Conservation (phyloP, 805 yeast species). For the Candida silvatica region DNA sequence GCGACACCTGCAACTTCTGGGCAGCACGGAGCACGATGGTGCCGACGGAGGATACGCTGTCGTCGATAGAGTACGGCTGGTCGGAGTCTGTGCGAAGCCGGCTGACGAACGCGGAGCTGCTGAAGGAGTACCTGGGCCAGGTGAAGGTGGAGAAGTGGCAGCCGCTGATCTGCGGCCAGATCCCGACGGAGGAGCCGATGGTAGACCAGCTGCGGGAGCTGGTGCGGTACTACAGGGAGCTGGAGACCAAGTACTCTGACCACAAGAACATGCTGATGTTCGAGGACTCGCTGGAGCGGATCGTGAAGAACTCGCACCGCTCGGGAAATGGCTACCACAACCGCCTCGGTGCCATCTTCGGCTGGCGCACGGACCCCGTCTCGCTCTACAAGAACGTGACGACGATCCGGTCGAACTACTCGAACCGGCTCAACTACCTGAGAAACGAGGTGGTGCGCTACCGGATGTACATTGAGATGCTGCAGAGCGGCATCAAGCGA, state of each 20-base stretch:
- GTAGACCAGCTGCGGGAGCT: constrained; percentile 32
- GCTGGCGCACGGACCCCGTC: too few relatives aligned
- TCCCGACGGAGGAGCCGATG: constrained; percentile 22
- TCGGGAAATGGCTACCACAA: background rate
- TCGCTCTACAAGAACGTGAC: too few relatives aligned
- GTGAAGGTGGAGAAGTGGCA: constrained; percentile 34
- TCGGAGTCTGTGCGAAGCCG: constrained; percentile 20
- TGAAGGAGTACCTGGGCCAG: constrained; percentile 21
- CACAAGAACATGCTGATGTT: constrained; percentile 28
- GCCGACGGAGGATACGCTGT: constrained; percentile 64
- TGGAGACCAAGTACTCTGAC: constrained; percentile 30
- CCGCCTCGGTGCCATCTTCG: constrained; percentile 9
- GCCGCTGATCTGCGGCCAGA: constrained; percentile 19
- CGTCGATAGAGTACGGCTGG: constrained; percentile 85
- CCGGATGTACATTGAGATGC: constrained; percentile 33
- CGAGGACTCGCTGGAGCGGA: constrained; percentile 8
- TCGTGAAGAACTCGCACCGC: constrained; percentile 3
- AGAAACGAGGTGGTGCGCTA: constrained; percentile 36
- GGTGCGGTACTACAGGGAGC: constrained; percentile 28
- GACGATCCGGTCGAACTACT: constrained; percentile 30
- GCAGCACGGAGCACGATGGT: constrained; percentile 77
- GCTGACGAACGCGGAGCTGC: constrained; percentile 1
- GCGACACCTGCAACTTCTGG: constrained; percentile 84
- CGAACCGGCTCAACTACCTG: constrained; percentile 32
- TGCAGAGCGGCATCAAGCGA: constrained; percentile 39